phyloP scores from a whole-genome alignment of 352 stramenopile genomes.

The Phytophthora podocarpi region DNA sequence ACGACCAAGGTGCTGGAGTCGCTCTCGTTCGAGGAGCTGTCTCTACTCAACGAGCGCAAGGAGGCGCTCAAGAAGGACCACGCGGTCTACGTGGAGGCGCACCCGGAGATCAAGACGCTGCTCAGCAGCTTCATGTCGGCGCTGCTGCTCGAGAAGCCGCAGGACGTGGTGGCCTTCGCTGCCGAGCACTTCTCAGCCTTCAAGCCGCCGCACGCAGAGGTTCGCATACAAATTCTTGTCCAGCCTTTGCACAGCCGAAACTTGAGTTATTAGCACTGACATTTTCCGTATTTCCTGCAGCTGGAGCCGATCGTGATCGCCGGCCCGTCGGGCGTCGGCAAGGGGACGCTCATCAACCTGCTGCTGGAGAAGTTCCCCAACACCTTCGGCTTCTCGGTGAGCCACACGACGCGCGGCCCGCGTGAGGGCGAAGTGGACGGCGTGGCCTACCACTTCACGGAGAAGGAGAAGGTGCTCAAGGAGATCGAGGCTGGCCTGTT shows the following conservation, averaged over 20 bases:
- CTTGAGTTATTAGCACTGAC: neutral
- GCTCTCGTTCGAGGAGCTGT: slow-evolving; percentile 86
- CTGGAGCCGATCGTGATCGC: slow-evolving; percentile 90
- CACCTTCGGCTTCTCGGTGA: slow-evolving; percentile 96
- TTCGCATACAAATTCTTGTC: slow-evolving; percentile 9
- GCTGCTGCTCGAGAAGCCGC: slow-evolving; percentile 87
- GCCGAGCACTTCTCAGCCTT: slow-evolving; percentile 81
- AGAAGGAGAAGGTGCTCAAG: slow-evolving; percentile 92
- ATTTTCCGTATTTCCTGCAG: slow-evolving; percentile 28
- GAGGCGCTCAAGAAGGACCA: slow-evolving; percentile 88
- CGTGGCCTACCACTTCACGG: slow-evolving; percentile 97
- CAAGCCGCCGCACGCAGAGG: slow-evolving; percentile 54
- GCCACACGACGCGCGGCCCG: slow-evolving; percentile 96
- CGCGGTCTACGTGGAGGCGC: slow-evolving; percentile 75
- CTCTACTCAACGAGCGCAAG: slow-evolving; percentile 87
- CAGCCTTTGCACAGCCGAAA: neutral
- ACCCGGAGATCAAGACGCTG: slow-evolving; percentile 91
- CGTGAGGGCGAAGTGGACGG: slow-evolving; percentile 95
- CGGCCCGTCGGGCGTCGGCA: slow-evolving; percentile 92
- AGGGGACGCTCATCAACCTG: slow-evolving; percentile 96
- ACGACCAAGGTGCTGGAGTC: slow-evolving; percentile 64
- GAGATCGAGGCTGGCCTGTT: slow-evolving; percentile 96
- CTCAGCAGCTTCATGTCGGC: slow-evolving; percentile 88
- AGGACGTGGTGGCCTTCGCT: slow-evolving; percentile 82
- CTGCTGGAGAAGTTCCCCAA: slow-evolving; percentile 86